Conservation (phyloP, 1,139 yeast genomes). For the Groenewaldozyma auringiensis region DNA sequence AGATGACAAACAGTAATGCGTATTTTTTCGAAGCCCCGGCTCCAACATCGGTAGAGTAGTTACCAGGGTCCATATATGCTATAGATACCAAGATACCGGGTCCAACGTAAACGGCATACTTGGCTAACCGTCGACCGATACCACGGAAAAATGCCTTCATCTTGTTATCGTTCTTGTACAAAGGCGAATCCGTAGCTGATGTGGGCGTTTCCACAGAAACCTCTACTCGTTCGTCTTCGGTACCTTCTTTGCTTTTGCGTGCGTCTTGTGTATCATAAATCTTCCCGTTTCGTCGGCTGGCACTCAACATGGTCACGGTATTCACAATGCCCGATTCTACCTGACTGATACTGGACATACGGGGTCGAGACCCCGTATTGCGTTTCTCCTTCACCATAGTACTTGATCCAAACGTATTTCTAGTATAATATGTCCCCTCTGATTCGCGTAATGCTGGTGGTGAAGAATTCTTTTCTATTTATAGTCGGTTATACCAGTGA, state of each 20-base stretch:
- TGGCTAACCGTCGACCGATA: conserved; percentile 25
- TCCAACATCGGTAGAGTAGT: conserved; percentile 68
- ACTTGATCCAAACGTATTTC: no score
- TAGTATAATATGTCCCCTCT: no score
- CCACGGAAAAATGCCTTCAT: background rate
- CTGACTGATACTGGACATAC: background rate
- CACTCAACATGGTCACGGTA: background rate
- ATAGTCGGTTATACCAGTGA: no score
- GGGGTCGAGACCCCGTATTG: background rate
- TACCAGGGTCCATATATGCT: conserved; percentile 83
- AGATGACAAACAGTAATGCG: conserved; percentile 56
- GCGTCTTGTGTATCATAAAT: background rate
- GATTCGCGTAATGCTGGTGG: no score
- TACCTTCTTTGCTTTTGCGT: background rate
- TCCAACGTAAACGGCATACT: conserved; percentile 58
- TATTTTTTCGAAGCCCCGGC: conserved; percentile 68
- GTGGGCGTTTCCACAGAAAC: background rate
- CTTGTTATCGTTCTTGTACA: background rate
- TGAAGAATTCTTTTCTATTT: no score
- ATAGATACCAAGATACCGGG: conserved; percentile 73
- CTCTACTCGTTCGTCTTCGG: background rate
- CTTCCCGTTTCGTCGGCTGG: background rate
- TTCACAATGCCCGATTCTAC: background rate
- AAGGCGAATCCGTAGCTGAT: background rate
- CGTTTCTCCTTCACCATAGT: no score